Evolutionary conservation across 2,329 filamentous ascomycete species (phyloP), one percentile per base, ranked within the genome.

Genomic region (Penicillium sp.): DNA sequence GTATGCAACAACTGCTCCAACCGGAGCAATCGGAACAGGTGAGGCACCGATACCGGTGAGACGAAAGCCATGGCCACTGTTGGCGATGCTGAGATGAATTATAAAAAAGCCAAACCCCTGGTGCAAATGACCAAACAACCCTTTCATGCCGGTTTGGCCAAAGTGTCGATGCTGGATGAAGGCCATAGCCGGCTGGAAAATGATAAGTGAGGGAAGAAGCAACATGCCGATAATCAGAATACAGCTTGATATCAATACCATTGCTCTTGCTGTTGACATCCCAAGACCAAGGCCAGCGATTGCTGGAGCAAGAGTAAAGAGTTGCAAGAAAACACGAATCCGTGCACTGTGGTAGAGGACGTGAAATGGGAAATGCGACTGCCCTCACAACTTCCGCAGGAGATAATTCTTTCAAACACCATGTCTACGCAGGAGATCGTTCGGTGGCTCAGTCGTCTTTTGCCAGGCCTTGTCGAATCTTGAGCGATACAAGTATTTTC

Each of bases 101-200:
- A 77, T 68, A 23, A 71, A 55, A 3, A 81, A 73, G 15, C 81
- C 81, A 26, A 81, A 59, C 81, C 81, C 84, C 47, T 82, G 70
- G 59, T 84, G 81, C 2, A 65, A 10, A 53, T 79, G 73, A 0
- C 78, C 78, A 64, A 75, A 77, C 6, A 74, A 52, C 2, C 75
- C 76, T 29, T 77, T 76, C 12, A 62, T 63, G 4, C 71, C 69
- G n/a, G 73, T 70, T 57, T 74, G 77, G 46, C 76, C 76, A 70
- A 76, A 84, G 31, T 77, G 59, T 6, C 66, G 49, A 58, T 84
- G 81, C 54, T 84, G 81, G 3, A 81, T 49, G 12, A 74, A 61
- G 13, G 81, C 81, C 26, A 81, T 68, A 3, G 76, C 61, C 0
- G 81, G 81, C 53, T 82, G 79, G 58, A 85, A 79, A 15, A 85